phyloP scores from a whole-genome alignment of 2,329 filamentous ascomycete genomes.

The Neonectria punicea region DNA sequence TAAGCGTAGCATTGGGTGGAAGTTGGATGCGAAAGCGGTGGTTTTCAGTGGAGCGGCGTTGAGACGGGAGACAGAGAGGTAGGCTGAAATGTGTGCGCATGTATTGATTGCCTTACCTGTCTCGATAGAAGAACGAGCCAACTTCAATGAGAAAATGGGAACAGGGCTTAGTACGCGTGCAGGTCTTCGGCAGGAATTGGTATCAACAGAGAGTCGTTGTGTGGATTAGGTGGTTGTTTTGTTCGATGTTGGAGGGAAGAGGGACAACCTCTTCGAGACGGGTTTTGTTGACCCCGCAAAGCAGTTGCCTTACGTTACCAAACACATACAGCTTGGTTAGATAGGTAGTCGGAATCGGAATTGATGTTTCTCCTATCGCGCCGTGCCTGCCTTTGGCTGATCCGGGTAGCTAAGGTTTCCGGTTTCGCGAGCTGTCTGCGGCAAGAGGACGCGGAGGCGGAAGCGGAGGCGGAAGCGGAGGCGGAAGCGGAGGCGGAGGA shows the following conservation, averaged over 20 bases:
- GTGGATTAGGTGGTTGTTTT: neutral
- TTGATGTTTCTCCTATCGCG: neutral
- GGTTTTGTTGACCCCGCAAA: constrained; percentile 25
- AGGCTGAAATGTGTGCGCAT: too few species aligned
- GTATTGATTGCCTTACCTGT: neutral
- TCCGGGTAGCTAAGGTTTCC: neutral
- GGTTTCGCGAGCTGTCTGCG: neutral
- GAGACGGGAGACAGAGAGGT: too few species aligned
- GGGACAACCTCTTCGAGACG: neutral
- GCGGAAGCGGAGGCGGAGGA: neutral
- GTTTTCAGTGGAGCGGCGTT: neutral
- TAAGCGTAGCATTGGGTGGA: neutral
- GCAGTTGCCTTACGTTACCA: neutral
- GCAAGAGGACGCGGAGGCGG: neutral
- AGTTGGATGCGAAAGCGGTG: neutral
- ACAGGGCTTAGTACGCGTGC: neutral
- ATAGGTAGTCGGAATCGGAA: neutral
- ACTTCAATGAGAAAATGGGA: too few species aligned
- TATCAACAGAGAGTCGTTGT: neutral
- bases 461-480: neutral
- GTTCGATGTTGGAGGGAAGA: constrained; percentile 17
- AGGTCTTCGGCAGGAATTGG: neutral
- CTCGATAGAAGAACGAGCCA: neutral
- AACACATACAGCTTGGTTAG: too few species aligned
- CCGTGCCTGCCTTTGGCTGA: neutral